Evolutionary conservation across 352 stramenopile genomes (phyloP).

Genomic region (Phytophthora pseudosyringae): DNA sequence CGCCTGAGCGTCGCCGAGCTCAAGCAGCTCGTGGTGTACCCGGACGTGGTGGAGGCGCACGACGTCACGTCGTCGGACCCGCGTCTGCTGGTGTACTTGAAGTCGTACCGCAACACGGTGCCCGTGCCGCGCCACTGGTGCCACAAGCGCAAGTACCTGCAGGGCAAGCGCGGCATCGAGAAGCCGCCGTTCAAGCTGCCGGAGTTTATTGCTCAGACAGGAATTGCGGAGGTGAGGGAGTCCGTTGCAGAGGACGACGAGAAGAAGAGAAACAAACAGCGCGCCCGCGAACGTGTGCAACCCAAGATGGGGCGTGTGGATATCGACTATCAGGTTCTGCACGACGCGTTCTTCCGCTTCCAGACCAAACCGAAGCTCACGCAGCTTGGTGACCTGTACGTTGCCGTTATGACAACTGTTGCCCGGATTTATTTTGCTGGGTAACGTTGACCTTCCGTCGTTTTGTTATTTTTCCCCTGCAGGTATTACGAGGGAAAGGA

Average conservation of each 20-base stretch:
- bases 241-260: constrained; percentile 87
- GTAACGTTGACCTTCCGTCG: constrained; percentile 5
- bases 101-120: constrained; percentile 96
- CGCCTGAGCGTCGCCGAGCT: constrained; percentile 95
- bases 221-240: constrained; percentile 83
- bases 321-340: constrained; percentile 98
- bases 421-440: background rate
- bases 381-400: constrained; percentile 81
- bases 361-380: constrained; percentile 97
- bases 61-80: constrained; percentile 97
- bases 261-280: constrained; percentile 93
- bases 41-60: constrained; percentile 96
- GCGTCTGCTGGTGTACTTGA: constrained; percentile 95
- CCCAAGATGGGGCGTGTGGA: constrained; percentile 97
- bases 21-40: constrained; percentile 94
- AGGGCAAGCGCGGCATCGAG: constrained; percentile 96
- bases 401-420: constrained; percentile 3
- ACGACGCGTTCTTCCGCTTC: constrained; percentile 99
- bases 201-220: constrained; percentile 98
- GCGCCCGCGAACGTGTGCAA: constrained; percentile 92
- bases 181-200: constrained; percentile 95
- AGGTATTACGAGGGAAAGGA: constrained; percentile 99
- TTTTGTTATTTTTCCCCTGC: constrained; percentile 3
- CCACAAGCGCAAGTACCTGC: constrained; percentile 98
- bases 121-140: constrained; percentile 97